Base-by-base conservation (phyloP, 495 filamentous ascomycete species). In the Penicillium tannophilum region DNA sequence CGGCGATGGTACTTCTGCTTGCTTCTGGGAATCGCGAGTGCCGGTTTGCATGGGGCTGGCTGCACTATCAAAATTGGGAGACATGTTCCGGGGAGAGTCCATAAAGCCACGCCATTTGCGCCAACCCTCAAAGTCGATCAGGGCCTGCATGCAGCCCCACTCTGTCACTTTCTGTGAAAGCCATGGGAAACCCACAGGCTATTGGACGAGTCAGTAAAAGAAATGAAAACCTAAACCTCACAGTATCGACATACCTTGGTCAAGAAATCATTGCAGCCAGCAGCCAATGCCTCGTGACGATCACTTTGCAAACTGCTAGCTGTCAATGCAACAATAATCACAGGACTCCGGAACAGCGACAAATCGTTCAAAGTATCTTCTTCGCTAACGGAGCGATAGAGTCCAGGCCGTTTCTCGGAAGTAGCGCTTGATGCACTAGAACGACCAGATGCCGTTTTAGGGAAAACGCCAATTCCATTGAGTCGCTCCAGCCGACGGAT, bases 41-140 rank as follows among this genome's bases (percentile, higher is more conserved):
- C 70, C 70, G 28, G 55, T 58, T 31, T 73, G 73, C 70, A 71
- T 70, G 16, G 73, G 74, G 33, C 72, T 75, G 10, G 66, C 58
- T 33, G 60, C 63, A 30, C 54, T 67, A 26, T 71, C 63, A 10
- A 60, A 56, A 19, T 46, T 46, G 17, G 67, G 65, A 9, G 70
- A 71, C 33, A 55, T 28, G 39, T 61, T 51, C 11, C 41, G 60
- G 16, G 70, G 65, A 3, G 74, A 68, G 46, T 78, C 72, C 28
- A 84, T 78, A 66, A 86, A 93, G 60, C 91, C 88, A 65, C 96
- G 97, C 94, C 94, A 98, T 73, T 92, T 90, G 44, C 92, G 86
- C 94, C 94, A 98, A 53, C 94, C 94, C 67, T 98, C 94, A 64
- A 92, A 98, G 79, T 98, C 94, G 72, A 98, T 98, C 53, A 98